Evolutionary conservation across 306 rosid species (phyloP).

Genomic region (Coriaria nepalensis): DNA sequence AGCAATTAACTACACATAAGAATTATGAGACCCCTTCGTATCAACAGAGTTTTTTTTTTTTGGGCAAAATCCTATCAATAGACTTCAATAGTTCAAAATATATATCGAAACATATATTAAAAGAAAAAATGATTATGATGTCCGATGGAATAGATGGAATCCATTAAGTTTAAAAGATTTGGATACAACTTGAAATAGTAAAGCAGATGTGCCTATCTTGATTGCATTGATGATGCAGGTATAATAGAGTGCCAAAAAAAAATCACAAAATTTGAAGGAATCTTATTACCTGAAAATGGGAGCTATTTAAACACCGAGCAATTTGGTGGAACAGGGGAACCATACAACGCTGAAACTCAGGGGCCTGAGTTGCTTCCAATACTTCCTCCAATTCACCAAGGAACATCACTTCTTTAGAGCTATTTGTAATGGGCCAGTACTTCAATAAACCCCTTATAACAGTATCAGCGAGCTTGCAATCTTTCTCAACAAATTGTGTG

Average conservation of each 20-base stretch:
- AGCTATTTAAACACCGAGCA: slow-evolving; percentile 55
- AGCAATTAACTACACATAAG: no score
- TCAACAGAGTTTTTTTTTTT: no score
- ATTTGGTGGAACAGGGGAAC: slow-evolving; percentile 53
- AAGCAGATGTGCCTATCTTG: no score
- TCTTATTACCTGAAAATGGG: slow-evolving; percentile 59
- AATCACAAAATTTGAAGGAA: not conserved
- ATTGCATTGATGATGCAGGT: no score
- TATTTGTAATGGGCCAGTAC: slow-evolving; percentile 88
- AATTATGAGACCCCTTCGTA: no score
- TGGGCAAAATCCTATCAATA: no score
- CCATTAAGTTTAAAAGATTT: no score
- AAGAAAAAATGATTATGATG: no score
- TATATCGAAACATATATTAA: no score
- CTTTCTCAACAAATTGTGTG: slow-evolving; percentile 74
- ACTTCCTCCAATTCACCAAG: slow-evolving; percentile 72
- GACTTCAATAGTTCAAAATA: no score
- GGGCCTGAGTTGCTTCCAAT: slow-evolving; percentile 65
- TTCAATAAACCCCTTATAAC: slow-evolving; percentile 67
- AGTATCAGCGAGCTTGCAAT: slow-evolving; percentile 78
- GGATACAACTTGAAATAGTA: no score
- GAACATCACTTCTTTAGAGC: slow-evolving; percentile 78
- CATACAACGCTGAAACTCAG: slow-evolving; percentile 83
- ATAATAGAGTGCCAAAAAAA: slow-evolving; percentile 3
- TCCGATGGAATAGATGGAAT: no score